A percentile compares a stretch with the other conserved stretches of the same genome.
phyloP scores from a whole-genome alignment of 2,329 filamentous ascomycete species.

The Plectosphaerella plurivora region DNA sequence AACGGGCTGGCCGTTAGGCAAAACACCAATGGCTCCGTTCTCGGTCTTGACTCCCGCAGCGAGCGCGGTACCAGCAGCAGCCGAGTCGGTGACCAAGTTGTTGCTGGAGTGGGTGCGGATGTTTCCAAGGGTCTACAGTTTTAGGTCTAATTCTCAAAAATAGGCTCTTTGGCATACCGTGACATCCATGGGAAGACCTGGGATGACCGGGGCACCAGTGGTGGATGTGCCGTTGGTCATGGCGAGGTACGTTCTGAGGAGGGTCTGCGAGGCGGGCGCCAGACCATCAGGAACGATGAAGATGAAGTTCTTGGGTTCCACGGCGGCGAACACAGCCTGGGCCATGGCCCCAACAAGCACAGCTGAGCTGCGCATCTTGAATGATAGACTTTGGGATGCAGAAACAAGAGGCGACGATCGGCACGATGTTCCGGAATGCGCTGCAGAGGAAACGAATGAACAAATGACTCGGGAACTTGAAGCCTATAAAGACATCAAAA shows the following conservation, averaged over 20 bases:
- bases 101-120: conserved; percentile 18
- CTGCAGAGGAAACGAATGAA: not conserved
- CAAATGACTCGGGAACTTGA: not conserved
- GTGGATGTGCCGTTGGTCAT: conserved; percentile 7
- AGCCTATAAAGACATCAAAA: not conserved
- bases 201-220: conserved; percentile 2
- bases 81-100: conserved; percentile 31
- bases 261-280: conserved; percentile 7
- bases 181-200: not conserved
- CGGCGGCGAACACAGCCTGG: conserved; percentile 7
- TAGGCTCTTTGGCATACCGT: not conserved
- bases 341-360: conserved; percentile 7
- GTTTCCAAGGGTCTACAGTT: conserved; percentile 7
- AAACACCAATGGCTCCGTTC: conserved; percentile 28
- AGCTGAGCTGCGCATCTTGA: conserved; percentile 8
- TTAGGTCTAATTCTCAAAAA: not conserved
- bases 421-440: not conserved
- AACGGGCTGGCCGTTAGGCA: conserved; percentile 22
- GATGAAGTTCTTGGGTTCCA: conserved; percentile 14
- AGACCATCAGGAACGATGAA: conserved; percentile 13
- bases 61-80: conserved; percentile 30
- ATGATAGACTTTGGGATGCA: not conserved
- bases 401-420: not conserved
- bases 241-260: conserved; percentile 7
- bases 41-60: conserved; percentile 30